Evolutionary conservation across 768 basidiomycete genomes (phyloP).

Genomic region (Tylopilus subfusipes): DNA sequence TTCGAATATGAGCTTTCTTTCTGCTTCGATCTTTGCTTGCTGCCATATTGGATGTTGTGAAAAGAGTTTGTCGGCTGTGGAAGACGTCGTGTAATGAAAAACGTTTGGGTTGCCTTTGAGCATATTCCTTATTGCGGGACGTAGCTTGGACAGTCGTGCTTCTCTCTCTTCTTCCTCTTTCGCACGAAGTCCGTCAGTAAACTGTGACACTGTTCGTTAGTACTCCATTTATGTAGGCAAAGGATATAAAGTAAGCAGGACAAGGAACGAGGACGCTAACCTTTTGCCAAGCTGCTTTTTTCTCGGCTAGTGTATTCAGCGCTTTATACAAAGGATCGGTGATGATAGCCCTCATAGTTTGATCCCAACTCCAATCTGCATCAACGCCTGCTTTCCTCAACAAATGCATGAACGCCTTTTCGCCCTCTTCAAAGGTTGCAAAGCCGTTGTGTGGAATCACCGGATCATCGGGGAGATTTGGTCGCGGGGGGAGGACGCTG

Average conservation of each 20-base stretch:
- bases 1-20: slow-evolving; percentile 84
- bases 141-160: slow-evolving; percentile 74
- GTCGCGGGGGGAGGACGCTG: slow-evolving; percentile 65
- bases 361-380: slow-evolving; percentile 95
- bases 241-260: background rate
- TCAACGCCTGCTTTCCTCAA: slow-evolving; percentile 88
- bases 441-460: slow-evolving; percentile 91
- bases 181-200: slow-evolving; percentile 67
- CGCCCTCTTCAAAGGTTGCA: slow-evolving; percentile 80
- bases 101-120: slow-evolving; percentile 84
- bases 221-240: background rate
- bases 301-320: slow-evolving; percentile 88
- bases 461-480: slow-evolving; percentile 81
- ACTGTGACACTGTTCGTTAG: slow-evolving; percentile 38
- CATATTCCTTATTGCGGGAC: slow-evolving; percentile 84
- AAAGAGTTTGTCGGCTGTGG: slow-evolving; percentile 84
- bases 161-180: slow-evolving; percentile 88
- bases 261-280: slow-evolving; percentile 39
- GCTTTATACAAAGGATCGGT: slow-evolving; percentile 97
- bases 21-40: slow-evolving; percentile 78
- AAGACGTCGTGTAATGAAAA: slow-evolving; percentile 88
- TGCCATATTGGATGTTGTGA: slow-evolving; percentile 89
- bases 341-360: slow-evolving; percentile 96
- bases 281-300: slow-evolving; percentile 93
- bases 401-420: slow-evolving; percentile 90